Conservation (phyloP, 805 yeast species). For the Nakazawaea anatomiae region DNA sequence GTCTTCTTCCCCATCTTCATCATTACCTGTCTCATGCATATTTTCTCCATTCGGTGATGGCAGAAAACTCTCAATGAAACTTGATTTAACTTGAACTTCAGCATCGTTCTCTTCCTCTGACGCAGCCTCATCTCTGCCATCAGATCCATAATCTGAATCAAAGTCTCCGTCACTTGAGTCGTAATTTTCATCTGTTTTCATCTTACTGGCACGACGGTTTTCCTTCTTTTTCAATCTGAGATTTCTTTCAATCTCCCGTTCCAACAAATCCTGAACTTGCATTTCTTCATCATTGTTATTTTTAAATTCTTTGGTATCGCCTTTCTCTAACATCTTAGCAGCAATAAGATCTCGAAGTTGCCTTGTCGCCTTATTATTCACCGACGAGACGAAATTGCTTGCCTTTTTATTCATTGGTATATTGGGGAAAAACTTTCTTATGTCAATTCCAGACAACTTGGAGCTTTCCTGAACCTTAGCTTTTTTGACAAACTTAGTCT, state of each 20-base stretch:
- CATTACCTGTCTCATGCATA: constrained; percentile 4
- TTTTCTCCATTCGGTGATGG: not conserved
- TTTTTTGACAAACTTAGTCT: constrained; percentile 10
- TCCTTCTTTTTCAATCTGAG: constrained; percentile 11
- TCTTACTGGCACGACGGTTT: constrained; percentile 8
- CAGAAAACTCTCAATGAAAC: constrained; percentile 6
- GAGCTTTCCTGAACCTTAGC: not conserved
- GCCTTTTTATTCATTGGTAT: constrained; percentile 1
- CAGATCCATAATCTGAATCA: constrained; percentile 16
- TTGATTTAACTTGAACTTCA: constrained; percentile 15
- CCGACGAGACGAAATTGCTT: not conserved
- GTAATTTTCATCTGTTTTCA: constrained; percentile 12
- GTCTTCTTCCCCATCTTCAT: constrained; percentile 20
- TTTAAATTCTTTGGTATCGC: constrained; percentile 1
- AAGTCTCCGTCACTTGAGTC: constrained; percentile 16
- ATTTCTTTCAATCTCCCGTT: constrained; percentile 17
- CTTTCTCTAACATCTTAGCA: constrained; percentile 12
- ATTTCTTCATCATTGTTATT: constrained; percentile 10
- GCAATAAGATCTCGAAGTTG: constrained; percentile 13
- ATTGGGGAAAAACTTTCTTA: constrained; percentile 3
- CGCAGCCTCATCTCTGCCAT: constrained; percentile 18
- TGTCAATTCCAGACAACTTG: not conserved
- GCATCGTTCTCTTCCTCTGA: constrained; percentile 18
- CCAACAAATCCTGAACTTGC: constrained; percentile 16
- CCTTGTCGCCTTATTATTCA: constrained; percentile 10